Evolutionary conservation across 2,329 filamentous ascomycete species (phyloP).

Genomic region (Coleophoma crateriformis): DNA sequence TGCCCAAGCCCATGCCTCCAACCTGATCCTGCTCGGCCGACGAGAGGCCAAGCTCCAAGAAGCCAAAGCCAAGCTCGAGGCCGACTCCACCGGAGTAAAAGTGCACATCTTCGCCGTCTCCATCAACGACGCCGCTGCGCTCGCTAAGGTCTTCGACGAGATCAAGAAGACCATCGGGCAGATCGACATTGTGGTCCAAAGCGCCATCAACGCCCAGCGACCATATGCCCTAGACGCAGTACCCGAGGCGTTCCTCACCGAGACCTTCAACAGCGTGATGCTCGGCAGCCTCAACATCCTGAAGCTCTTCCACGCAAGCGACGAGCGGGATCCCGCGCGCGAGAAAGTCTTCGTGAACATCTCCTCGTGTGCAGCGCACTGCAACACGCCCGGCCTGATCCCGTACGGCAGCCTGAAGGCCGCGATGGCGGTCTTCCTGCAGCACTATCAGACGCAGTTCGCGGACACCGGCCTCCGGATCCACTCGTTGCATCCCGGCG

Average conservation of each 20-base stretch:
- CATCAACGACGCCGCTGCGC: neutral
- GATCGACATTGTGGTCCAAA: neutral
- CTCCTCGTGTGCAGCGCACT: neutral
- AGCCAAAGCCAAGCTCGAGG: neutral
- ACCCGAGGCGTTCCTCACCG: neutral
- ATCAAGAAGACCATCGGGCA: neutral
- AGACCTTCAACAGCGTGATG: neutral
- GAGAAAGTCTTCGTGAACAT: neutral
- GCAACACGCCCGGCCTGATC: conserved; percentile 2
- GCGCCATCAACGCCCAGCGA: neutral
- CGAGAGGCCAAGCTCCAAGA: neutral
- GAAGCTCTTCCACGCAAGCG: neutral
- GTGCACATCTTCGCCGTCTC: neutral
- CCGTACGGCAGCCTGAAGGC: neutral
- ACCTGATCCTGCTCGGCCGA: conserved; percentile 21
- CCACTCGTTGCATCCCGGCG: neutral
- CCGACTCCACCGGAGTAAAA: neutral
- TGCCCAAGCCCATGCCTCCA: conserved; percentile 18
- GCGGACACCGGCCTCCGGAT: neutral
- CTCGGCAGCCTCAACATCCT: neutral
- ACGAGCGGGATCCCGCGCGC: neutral
- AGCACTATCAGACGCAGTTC: neutral
- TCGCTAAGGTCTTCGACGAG: neutral
- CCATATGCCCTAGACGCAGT: neutral
- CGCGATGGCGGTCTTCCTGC: neutral